A percentile compares a stretch with the other conserved stretches of the same genome.
These are phyloP conservation scores for Macaranga tanarius DNA, from an alignment of 441 rosid species.

Conservation along the genomic window DNA sequence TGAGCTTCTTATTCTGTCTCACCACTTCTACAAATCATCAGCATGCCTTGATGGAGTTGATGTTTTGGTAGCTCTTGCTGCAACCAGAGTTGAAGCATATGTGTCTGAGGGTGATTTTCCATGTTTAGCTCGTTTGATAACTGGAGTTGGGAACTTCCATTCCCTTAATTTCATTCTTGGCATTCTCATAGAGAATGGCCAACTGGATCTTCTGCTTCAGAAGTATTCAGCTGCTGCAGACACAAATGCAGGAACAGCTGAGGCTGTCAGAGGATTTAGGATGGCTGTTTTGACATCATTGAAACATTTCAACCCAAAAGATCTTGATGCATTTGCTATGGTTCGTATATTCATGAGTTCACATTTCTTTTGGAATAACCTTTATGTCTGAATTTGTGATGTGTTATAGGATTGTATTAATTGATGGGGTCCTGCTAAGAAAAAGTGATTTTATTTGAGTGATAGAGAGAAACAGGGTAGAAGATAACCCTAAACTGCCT, in stretches of 20 bases:
- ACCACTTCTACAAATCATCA: constrained; percentile 97
- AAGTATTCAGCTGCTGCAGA: constrained; percentile 94
- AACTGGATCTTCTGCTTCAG: constrained; percentile 93
- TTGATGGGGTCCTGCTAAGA: background rate
- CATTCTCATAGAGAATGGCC: constrained; percentile 93
- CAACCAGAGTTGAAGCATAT: constrained; percentile 93
- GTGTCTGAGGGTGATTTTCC: constrained; percentile 93
- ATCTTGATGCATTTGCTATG: constrained; percentile 91
- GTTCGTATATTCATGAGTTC: constrained; percentile 46
- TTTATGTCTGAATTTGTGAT: background rate
- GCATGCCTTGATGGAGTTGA: constrained; percentile 99
- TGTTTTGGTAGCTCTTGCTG: constrained; percentile 97
- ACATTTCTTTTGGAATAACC: constrained; percentile 11
- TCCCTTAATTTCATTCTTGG: constrained; percentile 94
- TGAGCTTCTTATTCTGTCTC: constrained; percentile 94
- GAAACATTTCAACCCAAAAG: constrained; percentile 88
- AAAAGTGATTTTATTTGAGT: background rate
- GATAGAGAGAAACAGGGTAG: background rate
- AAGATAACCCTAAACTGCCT: background rate
- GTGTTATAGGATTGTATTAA: background rate
- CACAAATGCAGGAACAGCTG: constrained; percentile 70
- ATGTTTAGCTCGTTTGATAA: constrained; percentile 89
- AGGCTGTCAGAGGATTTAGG: constrained; percentile 92
- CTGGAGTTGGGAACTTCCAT: constrained; percentile 96
- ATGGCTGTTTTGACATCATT: constrained; percentile 94